Evolutionary conservation across 2,329 filamentous ascomycete species (phyloP).

Genomic region (Monilinia polystroma): DNA sequence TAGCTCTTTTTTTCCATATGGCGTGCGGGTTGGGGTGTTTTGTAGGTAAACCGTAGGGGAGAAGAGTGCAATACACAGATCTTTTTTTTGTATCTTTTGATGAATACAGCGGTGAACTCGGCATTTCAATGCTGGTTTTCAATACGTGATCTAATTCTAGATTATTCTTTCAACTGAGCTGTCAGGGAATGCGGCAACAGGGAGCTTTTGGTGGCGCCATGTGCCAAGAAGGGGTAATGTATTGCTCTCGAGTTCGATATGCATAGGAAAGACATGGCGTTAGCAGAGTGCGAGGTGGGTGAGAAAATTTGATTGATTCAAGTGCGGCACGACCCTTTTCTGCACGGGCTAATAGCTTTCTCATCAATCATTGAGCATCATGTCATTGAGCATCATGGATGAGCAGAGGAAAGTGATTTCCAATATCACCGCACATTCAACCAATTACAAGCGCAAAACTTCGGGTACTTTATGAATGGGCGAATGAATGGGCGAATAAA

Average conservation of each 20-base stretch:
- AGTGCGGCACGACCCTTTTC: neutral
- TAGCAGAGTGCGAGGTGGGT: neutral
- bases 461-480: neutral
- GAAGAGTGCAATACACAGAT: conserved; percentile 16
- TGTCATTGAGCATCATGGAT: neutral
- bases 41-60: conserved; percentile 17
- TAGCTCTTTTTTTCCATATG: conserved; percentile 12
- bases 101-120: conserved; percentile 1
- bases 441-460: too few species aligned
- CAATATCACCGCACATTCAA: neutral
- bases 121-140: neutral
- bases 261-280: conserved; percentile 4
- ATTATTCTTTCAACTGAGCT: neutral
- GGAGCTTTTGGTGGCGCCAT: neutral
- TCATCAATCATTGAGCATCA: too few species aligned
- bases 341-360: neutral
- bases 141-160: neutral
- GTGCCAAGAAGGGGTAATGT: neutral
- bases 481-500: neutral
- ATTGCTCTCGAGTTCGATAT: conserved; percentile 4
- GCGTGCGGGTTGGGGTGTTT: conserved; percentile 12
- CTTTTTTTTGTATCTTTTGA: neutral
- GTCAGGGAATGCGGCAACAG: neutral
- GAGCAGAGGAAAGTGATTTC: neutral
- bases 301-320: neutral